Percentiles rank a stretch among this genome's conserved stretches.
phyloP scores from a whole-genome alignment of 345 rosid genomes.

The Balakata baccata region DNA sequence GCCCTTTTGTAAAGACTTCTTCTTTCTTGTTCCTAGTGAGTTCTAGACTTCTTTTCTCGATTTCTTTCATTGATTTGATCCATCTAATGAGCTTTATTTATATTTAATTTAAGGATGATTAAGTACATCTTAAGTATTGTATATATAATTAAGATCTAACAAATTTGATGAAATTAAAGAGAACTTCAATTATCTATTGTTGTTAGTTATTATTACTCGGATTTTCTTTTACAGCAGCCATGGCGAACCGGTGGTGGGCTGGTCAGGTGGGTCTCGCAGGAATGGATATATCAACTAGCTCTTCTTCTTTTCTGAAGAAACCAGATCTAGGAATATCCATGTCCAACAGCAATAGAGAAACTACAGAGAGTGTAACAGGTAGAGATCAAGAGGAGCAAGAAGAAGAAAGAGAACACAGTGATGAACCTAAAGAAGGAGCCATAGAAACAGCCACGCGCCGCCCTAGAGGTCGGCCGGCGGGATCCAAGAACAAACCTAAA shows the following conservation, averaged over 20 bases:
- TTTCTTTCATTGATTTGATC: too few species aligned
- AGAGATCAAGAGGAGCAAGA: constrained; percentile 34
- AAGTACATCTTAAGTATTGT: too few species aligned
- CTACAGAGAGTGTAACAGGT: constrained; percentile 34
- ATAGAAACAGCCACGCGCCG: constrained; percentile 55
- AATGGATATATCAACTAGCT: constrained; percentile 49
- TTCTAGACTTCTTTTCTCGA: neutral
- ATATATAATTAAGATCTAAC: too few species aligned
- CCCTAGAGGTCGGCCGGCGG: constrained; percentile 52
- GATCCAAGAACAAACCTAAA: constrained; percentile 47
- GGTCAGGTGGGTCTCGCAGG: constrained; percentile 56
- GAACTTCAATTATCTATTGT: neutral
- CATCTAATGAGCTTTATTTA: too few species aligned
- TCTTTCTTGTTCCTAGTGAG: neutral
- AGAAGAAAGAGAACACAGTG: constrained; percentile 49
- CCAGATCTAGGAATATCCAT: constrained; percentile 76
- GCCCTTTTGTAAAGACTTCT: neutral
- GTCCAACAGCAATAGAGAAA: constrained; percentile 36
- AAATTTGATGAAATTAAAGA: too few species aligned
- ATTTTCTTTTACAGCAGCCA: neutral
- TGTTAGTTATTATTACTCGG: neutral
- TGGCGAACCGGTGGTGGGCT: constrained; percentile 54
- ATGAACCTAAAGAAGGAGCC: constrained; percentile 64
- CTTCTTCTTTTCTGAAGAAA: constrained; percentile 59
- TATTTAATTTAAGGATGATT: too few species aligned